These are phyloP conservation scores for Zymoseptoria passerinii DNA, from an alignment of 2,329 filamentous ascomycete species.

Conservation along the genomic window DNA sequence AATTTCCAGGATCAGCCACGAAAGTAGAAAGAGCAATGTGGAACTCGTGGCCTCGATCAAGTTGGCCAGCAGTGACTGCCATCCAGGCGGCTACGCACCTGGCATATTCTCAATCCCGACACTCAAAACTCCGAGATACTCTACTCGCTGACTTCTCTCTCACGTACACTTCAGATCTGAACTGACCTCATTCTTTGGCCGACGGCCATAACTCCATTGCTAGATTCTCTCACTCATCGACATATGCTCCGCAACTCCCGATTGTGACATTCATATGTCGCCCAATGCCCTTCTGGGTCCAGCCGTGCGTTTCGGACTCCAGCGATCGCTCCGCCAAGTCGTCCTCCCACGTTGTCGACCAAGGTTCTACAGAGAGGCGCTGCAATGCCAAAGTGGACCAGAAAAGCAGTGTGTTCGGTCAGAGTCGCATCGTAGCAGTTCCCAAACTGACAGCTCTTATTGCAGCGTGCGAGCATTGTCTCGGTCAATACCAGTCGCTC, in stretches of 20 bases:
- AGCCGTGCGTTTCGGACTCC: background rate
- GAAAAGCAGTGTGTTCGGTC: background rate
- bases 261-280: background rate
- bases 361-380: background rate
- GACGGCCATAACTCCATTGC: background rate
- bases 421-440: background rate
- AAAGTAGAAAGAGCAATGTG: background rate
- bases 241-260: background rate
- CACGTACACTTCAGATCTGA: background rate
- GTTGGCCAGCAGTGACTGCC: background rate
- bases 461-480: background rate
- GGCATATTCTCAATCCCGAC: background rate
- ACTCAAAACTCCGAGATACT: background rate
- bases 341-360: background rate
- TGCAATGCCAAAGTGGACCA: conserved; percentile 1
- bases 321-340: background rate
- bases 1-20: background rate
- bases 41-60: background rate
- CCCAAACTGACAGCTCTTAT: background rate
- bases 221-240: background rate
- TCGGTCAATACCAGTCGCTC: background rate
- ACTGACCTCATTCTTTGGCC: background rate
- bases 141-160: background rate
- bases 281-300: background rate
- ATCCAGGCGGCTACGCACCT: background rate